These are phyloP conservation scores for Phytophthora vignae DNA, from an alignment of 352 stramenopile genomes.

Conservation along the genomic window DNA sequence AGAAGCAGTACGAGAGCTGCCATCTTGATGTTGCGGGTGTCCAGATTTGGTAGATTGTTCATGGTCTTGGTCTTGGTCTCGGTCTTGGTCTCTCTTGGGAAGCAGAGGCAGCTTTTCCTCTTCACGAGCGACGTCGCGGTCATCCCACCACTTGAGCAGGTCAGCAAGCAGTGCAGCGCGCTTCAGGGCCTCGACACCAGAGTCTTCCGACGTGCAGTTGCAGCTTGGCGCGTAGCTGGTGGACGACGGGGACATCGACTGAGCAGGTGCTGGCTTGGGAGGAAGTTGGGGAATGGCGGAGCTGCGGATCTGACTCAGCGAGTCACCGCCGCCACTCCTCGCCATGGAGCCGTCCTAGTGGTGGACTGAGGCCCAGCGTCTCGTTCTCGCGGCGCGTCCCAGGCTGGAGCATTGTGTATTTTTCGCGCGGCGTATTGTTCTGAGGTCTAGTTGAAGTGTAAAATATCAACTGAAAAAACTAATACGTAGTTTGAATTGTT, in stretches of 20 bases:
- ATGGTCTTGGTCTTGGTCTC: background rate
- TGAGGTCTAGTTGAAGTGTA: background rate
- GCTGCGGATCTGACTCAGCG: slow-evolving; percentile 11
- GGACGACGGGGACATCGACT: slow-evolving; percentile 39
- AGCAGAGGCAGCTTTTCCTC: slow-evolving; percentile 31
- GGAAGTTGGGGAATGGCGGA: slow-evolving; percentile 38
- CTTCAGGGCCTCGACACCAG: slow-evolving; percentile 14
- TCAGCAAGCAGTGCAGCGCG: slow-evolving; percentile 21
- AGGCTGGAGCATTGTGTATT: slow-evolving; percentile 1
- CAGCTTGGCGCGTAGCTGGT: slow-evolving; percentile 14
- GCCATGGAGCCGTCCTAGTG: background rate
- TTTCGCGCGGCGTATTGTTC: background rate
- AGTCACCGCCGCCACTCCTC: background rate
- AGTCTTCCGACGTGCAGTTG: slow-evolving; percentile 16
- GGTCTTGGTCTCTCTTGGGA: slow-evolving; percentile 8
- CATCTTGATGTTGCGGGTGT: background rate
- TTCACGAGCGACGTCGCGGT: slow-evolving; percentile 1
- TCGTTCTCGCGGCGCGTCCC: slow-evolving; percentile 34
- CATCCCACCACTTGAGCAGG: slow-evolving; percentile 26
- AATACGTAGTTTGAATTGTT: background rate
- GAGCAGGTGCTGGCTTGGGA: slow-evolving; percentile 4
- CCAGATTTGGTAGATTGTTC: background rate
- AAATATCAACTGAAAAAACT: background rate
- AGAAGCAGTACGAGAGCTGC: background rate
- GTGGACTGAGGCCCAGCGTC: slow-evolving; percentile 9